These are phyloP conservation scores for Trichophyton schoenleinii DNA, from an alignment of 2,329 filamentous ascomycete species.

Conservation along the genomic window DNA sequence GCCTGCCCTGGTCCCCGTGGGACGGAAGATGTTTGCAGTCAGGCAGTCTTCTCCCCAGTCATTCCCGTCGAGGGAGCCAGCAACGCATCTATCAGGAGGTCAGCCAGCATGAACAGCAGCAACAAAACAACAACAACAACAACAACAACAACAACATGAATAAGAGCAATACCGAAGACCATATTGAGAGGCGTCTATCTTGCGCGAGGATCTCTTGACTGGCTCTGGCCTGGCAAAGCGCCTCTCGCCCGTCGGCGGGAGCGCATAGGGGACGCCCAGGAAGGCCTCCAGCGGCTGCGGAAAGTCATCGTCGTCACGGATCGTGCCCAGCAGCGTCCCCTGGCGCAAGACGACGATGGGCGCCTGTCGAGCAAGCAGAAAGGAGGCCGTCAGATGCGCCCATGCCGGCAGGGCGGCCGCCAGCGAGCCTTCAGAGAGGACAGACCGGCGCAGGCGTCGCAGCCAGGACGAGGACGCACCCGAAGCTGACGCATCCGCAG, in stretches of 20 bases:
- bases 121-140: neutral
- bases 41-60: slow-evolving; percentile 36
- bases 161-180: slow-evolving; percentile 15
- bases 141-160: neutral
- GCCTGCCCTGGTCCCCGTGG: slow-evolving; percentile 11
- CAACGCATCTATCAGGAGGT: slow-evolving; percentile 9
- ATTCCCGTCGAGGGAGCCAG: slow-evolving; percentile 14
- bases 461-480: neutral
- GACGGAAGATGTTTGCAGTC: slow-evolving; percentile 31
- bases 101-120: neutral
- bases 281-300: slow-evolving; percentile 29
- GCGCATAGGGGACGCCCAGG: slow-evolving; percentile 39
- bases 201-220: slow-evolving; percentile 16
- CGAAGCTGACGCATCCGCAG: neutral
- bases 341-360: slow-evolving; percentile 17
- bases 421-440: slow-evolving; percentile 6
- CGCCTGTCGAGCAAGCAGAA: slow-evolving; percentile 6
- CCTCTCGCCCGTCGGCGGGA: slow-evolving; percentile 25
- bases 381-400: slow-evolving; percentile 5
- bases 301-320: slow-evolving; percentile 14
- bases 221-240: slow-evolving; percentile 33
- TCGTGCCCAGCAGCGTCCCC: slow-evolving; percentile 22
- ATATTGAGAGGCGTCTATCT: slow-evolving; percentile 27
- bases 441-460: neutral
- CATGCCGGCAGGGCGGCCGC: slow-evolving; percentile 6